A percentile compares a stretch with the other conserved stretches of the same genome.
phyloP scores from a whole-genome alignment of 768 basidiomycete genomes.

The Suillus occidentalis region DNA sequence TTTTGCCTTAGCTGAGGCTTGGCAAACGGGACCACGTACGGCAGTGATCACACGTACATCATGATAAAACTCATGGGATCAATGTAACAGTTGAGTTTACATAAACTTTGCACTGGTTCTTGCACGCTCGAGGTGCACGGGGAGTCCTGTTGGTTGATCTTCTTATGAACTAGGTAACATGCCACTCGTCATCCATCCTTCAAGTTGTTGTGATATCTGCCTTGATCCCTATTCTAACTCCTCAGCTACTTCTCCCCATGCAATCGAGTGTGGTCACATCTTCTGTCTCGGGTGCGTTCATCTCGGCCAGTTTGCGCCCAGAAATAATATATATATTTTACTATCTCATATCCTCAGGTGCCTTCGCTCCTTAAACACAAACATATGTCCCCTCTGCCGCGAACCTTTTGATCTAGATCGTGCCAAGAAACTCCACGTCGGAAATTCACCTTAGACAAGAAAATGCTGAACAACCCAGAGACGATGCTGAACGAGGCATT shows the following conservation, averaged over 20 bases:
- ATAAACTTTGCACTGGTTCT: not conserved
- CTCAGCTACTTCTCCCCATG: conserved; percentile 57
- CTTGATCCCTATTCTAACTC: conserved; percentile 57
- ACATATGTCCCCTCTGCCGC: conserved; percentile 66
- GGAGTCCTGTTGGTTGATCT: conserved; percentile 1
- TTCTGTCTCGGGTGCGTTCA: conserved; percentile 63
- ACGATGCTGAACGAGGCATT: conserved; percentile 33
- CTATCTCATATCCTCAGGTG: conserved; percentile 44
- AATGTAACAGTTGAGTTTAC: not conserved
- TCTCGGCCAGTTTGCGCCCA: conserved; percentile 10
- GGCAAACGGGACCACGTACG: too few species aligned
- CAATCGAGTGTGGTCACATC: conserved; percentile 75
- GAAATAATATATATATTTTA: not conserved
- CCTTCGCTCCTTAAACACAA: conserved; percentile 48
- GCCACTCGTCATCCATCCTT: conserved; percentile 67
- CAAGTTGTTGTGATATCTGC: conserved; percentile 77
- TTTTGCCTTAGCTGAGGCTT: too few species aligned
- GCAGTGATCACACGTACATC: too few species aligned
- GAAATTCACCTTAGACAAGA: conserved; percentile 35
- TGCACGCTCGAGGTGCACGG: not conserved
- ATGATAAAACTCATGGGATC: too few species aligned
- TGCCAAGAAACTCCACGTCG: conserved; percentile 66
- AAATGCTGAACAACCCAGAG: not conserved
- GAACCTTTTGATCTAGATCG: conserved; percentile 53
- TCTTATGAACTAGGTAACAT: conserved; percentile 32